These are phyloP conservation scores for Peterozyma toletana DNA, from an alignment of 805 yeast species.

Conservation along the genomic window DNA sequence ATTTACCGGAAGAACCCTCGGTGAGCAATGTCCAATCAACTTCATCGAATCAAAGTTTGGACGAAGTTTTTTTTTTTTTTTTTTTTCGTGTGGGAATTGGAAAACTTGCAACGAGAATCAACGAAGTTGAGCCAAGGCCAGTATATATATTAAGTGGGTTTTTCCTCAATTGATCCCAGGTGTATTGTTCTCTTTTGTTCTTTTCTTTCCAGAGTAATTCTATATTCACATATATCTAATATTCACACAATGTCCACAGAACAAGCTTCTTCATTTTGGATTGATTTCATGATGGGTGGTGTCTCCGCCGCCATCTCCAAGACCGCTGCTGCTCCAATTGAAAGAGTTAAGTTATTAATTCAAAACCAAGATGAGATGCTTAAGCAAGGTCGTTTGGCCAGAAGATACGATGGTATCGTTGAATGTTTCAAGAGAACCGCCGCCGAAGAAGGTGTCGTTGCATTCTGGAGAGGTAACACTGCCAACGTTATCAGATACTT, in stretches of 20 bases:
- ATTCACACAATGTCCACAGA: slow-evolving; percentile 23
- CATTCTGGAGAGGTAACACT: slow-evolving; percentile 99
- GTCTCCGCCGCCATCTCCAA: slow-evolving; percentile 98
- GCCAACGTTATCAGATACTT: slow-evolving; percentile 98
- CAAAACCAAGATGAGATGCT: slow-evolving; percentile 98
- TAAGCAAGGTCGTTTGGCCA: slow-evolving; percentile 92
- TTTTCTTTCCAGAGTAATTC: slow-evolving; percentile 6
- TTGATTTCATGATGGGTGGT: slow-evolving; percentile 95
- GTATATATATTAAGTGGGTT: no score
- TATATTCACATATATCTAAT: slow-evolving; percentile 7
- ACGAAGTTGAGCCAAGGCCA: no score
- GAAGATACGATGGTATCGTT: slow-evolving; percentile 79
- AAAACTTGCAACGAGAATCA: no score
- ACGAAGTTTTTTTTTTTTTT: no score
- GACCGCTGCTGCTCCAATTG: slow-evolving; percentile 97
- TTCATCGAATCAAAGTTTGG: no score
- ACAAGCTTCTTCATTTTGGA: slow-evolving; percentile 39
- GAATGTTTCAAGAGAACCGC: slow-evolving; percentile 96
- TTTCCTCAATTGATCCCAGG: no score
- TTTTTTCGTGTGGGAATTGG: no score
- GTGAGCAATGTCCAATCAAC: no score
- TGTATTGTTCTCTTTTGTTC: slow-evolving; percentile 5
- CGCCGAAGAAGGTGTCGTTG: slow-evolving; percentile 82
- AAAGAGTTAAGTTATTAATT: slow-evolving; percentile 92
- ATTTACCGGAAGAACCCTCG: no score